Evolutionary conservation across 176 grass and related monocot species (phyloP), one percentile per base, ranked within the genome.

Genomic region (Olyra latifolia): DNA sequence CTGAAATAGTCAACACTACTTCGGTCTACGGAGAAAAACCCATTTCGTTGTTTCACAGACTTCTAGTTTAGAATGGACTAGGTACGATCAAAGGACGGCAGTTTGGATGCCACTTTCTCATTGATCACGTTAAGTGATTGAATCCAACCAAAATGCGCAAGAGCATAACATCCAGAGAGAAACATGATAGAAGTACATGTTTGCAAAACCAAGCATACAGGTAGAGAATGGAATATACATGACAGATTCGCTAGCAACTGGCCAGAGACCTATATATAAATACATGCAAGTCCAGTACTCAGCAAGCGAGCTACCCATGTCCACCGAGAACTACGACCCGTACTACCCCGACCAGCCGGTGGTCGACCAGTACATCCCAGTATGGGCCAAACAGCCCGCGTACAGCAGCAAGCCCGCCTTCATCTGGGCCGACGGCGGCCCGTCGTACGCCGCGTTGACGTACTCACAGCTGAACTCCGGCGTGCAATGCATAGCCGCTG

Each of bases 311-410:
- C 24, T 0, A 35, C 4, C 32, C 4, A 88, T 91, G 89, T 77
- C 77, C 50, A 81, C 65, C 0, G 89, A 91, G 71, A 91, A 91
- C 76, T 91, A 91, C 46, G 81, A 91, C 62, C 85, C 82, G 10
- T 69, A 30, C 56, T 88, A 81, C 72, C 85, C 89, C 5, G 85
- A 91, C 65, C 81, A 87, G 58, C 85, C 65, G 10, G 89, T 85
- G 63, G 89, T 91, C 22, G 81, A 91, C 54, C 76, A 74, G 29
- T 91, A 91, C 77, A 66, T 91, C 67, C 71, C 77, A 0, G 62
- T 91, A 10, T 91, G 85, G 81, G 89, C 80, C 68, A 77, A 22
- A 4, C 84, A 61, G 38, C 76, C 77, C 1, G 55, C 28, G 3
- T 81, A 85, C 13, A 49, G 24, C 42, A 7, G 25, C 40, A 91